Evolutionary conservation across 306 rosid genomes (phyloP), one percentile per base, ranked within the genome.

Genomic region (Quercus suber): DNA sequence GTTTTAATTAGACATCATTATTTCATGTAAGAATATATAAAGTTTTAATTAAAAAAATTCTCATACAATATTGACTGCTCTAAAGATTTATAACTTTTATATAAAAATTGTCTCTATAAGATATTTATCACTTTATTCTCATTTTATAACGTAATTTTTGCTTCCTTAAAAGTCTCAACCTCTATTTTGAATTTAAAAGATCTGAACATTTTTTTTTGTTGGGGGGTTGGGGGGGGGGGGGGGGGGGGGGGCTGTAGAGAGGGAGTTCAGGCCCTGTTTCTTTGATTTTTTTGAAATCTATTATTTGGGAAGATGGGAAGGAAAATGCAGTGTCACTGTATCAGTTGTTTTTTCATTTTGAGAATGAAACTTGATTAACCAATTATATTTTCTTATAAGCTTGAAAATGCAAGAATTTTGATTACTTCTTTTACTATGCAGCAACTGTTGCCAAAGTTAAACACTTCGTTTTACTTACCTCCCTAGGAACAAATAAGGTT

Each of bases 401-500:
- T 58, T 74, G 67, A 71, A 75, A 35, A 73, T 74, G 18, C 60
- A 65, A 73, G 69, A 45, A 75, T 33, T 67, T 51, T 85, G 77
- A 71, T 71, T 63, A 15, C 78, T 30, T 28, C 18, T 65, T 68
- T 79, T 60, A 55, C 69, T 52, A 35, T 82, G 88, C 91, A 94
- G 99, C 99, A 76, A 86, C 90, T 75, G 78, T 65, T 73, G 92
- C 94, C 55, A 87, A 87, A 81, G 96, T 91, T 63, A 85, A 89
- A 76, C 98, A 91, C 82, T 95, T 95, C 83, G 80, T 89, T 82
- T 82, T 95, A 87, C 94, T 95, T 79, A 92, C 99, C 49, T 95
- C 99, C 64, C 78, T 95, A 82, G 99, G 99, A 84, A 95, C 99
- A 53, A 95, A 92, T 83, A 91, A 92, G 91, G 2, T 95, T 73